Percentiles rank a stretch among this genome's conserved stretches.
phyloP scores from a whole-genome alignment of 495 filamentous ascomycete genomes.

The Margaritispora aquatica region DNA sequence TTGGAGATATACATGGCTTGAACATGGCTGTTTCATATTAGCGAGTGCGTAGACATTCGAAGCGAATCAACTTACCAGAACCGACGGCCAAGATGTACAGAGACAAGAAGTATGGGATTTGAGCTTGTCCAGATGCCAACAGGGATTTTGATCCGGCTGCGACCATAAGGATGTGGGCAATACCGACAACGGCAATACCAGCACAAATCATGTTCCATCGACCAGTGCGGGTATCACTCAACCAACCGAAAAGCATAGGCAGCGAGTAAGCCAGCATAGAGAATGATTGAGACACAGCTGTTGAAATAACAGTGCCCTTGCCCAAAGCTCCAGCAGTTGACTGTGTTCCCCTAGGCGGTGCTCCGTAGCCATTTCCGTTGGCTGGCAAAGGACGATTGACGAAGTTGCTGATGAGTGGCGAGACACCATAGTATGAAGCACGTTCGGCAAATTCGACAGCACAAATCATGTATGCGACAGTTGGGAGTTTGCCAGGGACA shows the following conservation, averaged over 20 bases:
- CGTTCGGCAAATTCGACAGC: constrained; percentile 68
- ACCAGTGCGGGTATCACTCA: constrained; percentile 52
- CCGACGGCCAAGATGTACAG: constrained; percentile 55
- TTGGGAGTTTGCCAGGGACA: constrained; percentile 48
- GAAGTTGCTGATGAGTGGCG: constrained; percentile 64
- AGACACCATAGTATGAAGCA: constrained; percentile 73
- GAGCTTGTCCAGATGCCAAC: constrained; percentile 47
- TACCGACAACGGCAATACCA: constrained; percentile 56
- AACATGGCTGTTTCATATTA: constrained; percentile 38
- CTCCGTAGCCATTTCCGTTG: constrained; percentile 56
- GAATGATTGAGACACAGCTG: constrained; percentile 55
- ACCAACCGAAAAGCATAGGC: constrained; percentile 46
- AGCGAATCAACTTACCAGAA: constrained; percentile 50
- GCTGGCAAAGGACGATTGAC: constrained; percentile 56
- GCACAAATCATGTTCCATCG: constrained; percentile 57
- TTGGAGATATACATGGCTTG: constrained; percentile 57
- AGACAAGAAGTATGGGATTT: constrained; percentile 51
- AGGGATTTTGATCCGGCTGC: constrained; percentile 52
- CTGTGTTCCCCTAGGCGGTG: constrained; percentile 41
- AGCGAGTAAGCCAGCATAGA: constrained; percentile 52
- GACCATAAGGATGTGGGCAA: constrained; percentile 59
- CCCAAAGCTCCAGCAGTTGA: constrained; percentile 57
- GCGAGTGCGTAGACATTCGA: neutral
- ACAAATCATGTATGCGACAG: constrained; percentile 65
- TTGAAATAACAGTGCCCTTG: constrained; percentile 57